Evolutionary conservation across 768 basidiomycete genomes (phyloP).

Genomic region (Boletus reticulatus): DNA sequence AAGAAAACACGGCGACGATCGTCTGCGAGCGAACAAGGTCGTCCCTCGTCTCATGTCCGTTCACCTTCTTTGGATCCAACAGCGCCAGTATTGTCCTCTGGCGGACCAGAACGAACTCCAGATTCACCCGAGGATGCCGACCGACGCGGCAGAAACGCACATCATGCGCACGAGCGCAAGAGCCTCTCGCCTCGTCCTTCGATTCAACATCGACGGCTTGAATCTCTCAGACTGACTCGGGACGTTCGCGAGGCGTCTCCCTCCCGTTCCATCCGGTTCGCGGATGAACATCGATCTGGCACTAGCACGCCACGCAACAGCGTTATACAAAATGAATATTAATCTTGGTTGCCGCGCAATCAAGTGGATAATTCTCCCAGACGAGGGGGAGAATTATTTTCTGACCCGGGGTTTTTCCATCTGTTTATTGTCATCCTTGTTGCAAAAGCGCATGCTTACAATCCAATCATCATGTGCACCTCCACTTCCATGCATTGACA

Average conservation of each 20-base stretch:
- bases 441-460: background rate
- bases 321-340: slow-evolving; percentile 16
- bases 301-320: slow-evolving; percentile 19
- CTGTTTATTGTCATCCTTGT: background rate
- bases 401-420: background rate
- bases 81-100: background rate
- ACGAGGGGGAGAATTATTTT: slow-evolving; percentile 16
- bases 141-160: slow-evolving; percentile 23
- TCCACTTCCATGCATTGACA: background rate
- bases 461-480: background rate
- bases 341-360: slow-evolving; percentile 5
- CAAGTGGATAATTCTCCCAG: background rate
- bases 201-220: slow-evolving; percentile 29
- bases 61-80: background rate
- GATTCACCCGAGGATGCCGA: slow-evolving; percentile 10
- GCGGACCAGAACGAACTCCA: slow-evolving; percentile 3
- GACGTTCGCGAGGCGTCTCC: slow-evolving; percentile 42
- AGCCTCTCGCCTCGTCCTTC: slow-evolving; percentile 19
- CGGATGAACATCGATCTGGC: slow-evolving; percentile 34
- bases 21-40: slow-evolving; percentile 15
- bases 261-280: slow-evolving; percentile 47
- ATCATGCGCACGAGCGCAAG: slow-evolving; percentile 11
- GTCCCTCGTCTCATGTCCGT: background rate
- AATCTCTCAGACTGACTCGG: slow-evolving; percentile 22
- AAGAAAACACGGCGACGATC: slow-evolving; percentile 13